Base-by-base conservation (phyloP, 2,329 filamentous ascomycete genomes). In the Berkeleyomyces rouxiae region DNA sequence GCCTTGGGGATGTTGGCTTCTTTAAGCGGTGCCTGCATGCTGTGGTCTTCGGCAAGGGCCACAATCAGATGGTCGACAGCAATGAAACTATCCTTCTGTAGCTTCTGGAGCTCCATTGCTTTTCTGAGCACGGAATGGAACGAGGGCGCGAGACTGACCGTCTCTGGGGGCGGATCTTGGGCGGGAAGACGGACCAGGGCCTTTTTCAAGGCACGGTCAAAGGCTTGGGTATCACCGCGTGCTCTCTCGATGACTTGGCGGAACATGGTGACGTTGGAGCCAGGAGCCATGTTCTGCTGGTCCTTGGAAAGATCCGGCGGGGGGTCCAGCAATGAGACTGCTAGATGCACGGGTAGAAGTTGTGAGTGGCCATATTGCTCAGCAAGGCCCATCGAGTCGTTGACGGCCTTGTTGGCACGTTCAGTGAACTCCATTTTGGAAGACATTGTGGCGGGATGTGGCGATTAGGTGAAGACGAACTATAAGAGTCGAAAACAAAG, bases 51-150 rank as follows among this genome's bases (percentile, higher is more conserved):
- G 10, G 85, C 82, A 31, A 96, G 78, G 1, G 88, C 85, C 66
- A 86, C 85, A 70, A 99, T 96, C 60, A 99, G 80, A 72, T 99
- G 93, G 74, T 97, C 93, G 65, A 97, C 85, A 47, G 92, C 93
- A 67, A 99, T 88, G 73, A 85, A 99, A 67, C 84, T 89, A 72
- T 99, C 93, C 70, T 96, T 97, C 70, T 99, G 93, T n/a, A 91
- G 90, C 76, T 95, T 96, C 69, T 95, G 92, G 62, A 99, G 75
- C 40, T 97, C 90, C 72, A 88, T 85, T 1, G 93, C 90, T 68
- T 88, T 83, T 68, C 90, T 83, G 60, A 99, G 79, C 63, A 96
- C 82, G 68, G 87, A 88, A 66, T 86, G 83, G 74, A 97, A 91
- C 7, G 84, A 79, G 0, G 90, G 90, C 9, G 91, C 85, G 69